Evolutionary conservation across 1,139 yeast species (phyloP).

Genomic region (Arxiozyma slooffiae): DNA sequence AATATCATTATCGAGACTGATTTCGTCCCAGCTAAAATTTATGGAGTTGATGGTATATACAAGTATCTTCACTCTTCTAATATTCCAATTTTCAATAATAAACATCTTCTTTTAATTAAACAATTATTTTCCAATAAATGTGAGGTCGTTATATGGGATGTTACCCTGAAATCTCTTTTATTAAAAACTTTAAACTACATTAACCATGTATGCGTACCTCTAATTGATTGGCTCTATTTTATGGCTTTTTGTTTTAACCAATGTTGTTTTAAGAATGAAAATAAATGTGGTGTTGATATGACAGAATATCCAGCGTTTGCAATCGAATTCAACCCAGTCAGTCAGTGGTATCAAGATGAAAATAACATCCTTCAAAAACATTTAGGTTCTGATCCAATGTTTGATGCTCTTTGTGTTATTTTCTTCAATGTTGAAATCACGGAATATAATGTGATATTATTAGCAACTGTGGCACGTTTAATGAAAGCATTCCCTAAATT

Average conservation of each 20-base stretch:
- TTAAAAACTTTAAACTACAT: too few species aligned
- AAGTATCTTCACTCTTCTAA: conserved; percentile 35
- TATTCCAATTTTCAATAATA: conserved; percentile 29
- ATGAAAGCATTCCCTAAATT: neutral
- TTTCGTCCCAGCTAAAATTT: conserved; percentile 66
- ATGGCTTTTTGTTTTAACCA: neutral
- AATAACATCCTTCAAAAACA: neutral
- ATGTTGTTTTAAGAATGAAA: neutral
- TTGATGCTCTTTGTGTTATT: neutral
- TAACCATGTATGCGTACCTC: neutral
- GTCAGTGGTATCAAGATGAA: neutral
- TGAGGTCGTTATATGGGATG: conserved; percentile 31
- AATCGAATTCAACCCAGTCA: neutral
- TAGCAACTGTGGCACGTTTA: neutral
- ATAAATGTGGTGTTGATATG: neutral
- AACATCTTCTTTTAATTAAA: conserved; percentile 30
- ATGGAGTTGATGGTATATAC: conserved; percentile 48
- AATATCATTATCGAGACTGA: conserved; percentile 41
- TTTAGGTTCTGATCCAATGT: neutral
- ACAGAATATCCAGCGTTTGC: neutral
- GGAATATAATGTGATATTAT: neutral
- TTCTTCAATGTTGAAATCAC: neutral
- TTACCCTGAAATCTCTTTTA: neutral
- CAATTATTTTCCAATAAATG: conserved; percentile 44
- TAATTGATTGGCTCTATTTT: neutral